Percentiles rank a stretch among this genome's conserved stretches.
Evolutionary conservation across 768 basidiomycete genomes (phyloP).

Genomic region (Amylocystis lapponica): DNA sequence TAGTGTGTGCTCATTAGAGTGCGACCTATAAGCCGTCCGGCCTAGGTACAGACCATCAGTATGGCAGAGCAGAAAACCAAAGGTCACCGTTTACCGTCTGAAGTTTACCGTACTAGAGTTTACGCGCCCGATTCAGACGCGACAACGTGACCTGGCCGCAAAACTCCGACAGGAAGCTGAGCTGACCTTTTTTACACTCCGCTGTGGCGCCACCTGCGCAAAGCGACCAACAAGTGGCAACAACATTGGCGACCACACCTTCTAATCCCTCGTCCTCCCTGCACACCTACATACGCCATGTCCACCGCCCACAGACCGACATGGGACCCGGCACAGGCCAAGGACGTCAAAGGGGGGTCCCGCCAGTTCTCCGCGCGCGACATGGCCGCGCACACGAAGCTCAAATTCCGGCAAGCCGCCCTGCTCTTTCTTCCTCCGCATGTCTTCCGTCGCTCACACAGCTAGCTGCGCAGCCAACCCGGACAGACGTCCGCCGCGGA

Average conservation of each 20-base stretch:
- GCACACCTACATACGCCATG: constrained; percentile 37
- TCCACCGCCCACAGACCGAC: constrained; percentile 92
- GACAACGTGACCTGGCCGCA: no score
- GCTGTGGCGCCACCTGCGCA: no score
- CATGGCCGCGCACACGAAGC: constrained; percentile 93
- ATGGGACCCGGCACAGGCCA: constrained; percentile 96
- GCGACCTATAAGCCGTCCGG: no score
- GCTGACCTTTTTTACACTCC: no score
- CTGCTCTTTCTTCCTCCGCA: neutral
- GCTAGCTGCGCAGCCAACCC: constrained; percentile 55
- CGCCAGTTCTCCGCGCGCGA: constrained; percentile 91
- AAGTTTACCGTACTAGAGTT: no score
- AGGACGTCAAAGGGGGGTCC: constrained; percentile 87
- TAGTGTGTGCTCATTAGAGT: no score
- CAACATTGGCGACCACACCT: constrained; percentile 1
- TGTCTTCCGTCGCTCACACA: neutral
- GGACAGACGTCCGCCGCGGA: constrained; percentile 84
- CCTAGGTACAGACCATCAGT: no score
- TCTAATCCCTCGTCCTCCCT: neutral
- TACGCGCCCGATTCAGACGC: no score
- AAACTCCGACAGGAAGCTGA: no score
- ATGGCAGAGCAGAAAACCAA: no score
- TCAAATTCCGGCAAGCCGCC: constrained; percentile 85
- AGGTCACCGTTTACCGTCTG: no score
- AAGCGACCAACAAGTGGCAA: no score